These are phyloP conservation scores for Neofusicoccum sp. DNA, from an alignment of 2,329 filamentous ascomycete species.

Conservation along the genomic window DNA sequence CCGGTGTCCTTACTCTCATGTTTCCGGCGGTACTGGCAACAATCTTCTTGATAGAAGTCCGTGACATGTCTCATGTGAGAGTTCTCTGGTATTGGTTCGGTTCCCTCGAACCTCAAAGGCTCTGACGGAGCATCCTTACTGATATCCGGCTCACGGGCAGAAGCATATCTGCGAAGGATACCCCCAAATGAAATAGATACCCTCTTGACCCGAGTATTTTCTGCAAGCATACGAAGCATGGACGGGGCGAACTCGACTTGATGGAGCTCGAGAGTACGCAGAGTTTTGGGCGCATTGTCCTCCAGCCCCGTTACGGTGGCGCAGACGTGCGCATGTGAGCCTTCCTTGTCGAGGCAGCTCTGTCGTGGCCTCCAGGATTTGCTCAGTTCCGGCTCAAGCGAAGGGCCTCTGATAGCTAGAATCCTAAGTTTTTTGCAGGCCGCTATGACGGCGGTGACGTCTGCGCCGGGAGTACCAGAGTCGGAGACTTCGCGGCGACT, in stretches of 20 bases:
- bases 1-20: no score
- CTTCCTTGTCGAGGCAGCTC: not conserved
- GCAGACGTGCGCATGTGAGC: conserved; percentile 8
- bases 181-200: conserved; percentile 1
- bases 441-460: not conserved
- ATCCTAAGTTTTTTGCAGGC: not conserved
- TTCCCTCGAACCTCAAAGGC: conserved; percentile 23
- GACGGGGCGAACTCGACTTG: not conserved
- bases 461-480: not conserved
- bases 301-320: not conserved
- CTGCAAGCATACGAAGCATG: not conserved
- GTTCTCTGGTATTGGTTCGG: conserved; percentile 33
- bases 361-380: not conserved
- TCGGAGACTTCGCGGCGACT: not conserved
- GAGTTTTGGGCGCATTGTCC: not conserved
- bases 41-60: no score
- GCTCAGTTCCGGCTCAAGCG: not conserved
- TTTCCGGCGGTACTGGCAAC: no score
- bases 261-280: conserved; percentile 1
- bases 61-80: no score
- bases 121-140: not conserved
- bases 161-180: not conserved
- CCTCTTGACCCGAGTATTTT: not conserved
- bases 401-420: conserved; percentile 4
- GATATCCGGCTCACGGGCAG: conserved; percentile 19